These are phyloP conservation scores for Zizania palustris DNA, from an alignment of 202 grass and related monocot genomes.

Conservation along the genomic window DNA sequence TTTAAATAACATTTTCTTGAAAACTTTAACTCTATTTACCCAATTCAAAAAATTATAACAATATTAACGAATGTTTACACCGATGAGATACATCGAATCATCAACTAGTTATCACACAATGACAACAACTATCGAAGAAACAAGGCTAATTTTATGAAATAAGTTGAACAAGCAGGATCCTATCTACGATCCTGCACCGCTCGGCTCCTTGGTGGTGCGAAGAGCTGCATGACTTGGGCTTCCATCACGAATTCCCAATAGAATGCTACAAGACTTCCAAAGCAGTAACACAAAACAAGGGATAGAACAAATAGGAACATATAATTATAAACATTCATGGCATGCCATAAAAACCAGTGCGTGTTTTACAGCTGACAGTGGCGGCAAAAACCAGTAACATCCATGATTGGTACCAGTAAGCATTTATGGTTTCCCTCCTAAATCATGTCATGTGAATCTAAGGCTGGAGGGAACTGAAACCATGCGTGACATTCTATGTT, in stretches of 20 bases:
- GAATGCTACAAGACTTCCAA: slow-evolving; percentile 43
- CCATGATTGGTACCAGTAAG: background rate
- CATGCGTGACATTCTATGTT: background rate
- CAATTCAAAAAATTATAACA: too few species aligned
- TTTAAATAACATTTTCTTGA: too few species aligned
- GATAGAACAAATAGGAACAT: background rate
- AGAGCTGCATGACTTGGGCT: background rate
- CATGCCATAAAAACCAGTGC: background rate
- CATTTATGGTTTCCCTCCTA: background rate
- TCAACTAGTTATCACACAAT: background rate
- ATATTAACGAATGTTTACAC: background rate
- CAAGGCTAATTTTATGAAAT: background rate
- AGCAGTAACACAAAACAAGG: slow-evolving; percentile 19
- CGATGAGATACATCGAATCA: background rate
- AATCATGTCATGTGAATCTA: background rate
- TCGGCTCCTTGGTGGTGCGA: background rate
- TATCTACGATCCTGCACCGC: background rate
- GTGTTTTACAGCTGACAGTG: background rate
- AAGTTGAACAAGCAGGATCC: too few species aligned
- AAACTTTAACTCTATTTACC: too few species aligned
- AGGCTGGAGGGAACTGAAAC: background rate
- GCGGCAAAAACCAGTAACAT: background rate
- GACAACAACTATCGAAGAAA: background rate
- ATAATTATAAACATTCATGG: background rate
- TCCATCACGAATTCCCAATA: background rate